Base-by-base conservation (phyloP, 2,329 filamentous ascomycete species). In the Trichoderma sp. region DNA sequence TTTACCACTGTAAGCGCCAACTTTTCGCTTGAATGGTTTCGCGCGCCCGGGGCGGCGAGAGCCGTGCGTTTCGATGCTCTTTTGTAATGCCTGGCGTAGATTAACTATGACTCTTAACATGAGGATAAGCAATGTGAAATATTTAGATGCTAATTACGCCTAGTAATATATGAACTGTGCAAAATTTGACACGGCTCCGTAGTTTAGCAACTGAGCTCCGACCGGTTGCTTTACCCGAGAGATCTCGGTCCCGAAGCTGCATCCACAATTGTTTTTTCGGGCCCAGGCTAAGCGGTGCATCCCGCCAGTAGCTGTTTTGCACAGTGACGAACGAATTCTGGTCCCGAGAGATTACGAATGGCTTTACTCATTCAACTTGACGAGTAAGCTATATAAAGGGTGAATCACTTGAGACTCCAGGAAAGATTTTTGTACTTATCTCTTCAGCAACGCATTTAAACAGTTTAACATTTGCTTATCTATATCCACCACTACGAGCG, bases 201-300 rank as follows among this genome's bases (percentile, higher is more conserved):
- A 30, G 34, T 30, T 0, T 36, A 36, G 15, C 30, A 39, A 21
- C 24, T 15, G 11, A 60, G 4, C 12, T 32, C 56, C 24, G 47
- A 24, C 21, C 47, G 53, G 65, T 43, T 43, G 53, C 8, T 12
- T 21, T 34, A 58, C 53, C 65, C 65, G 53, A 68, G 53, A 28
- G 65, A 12, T 60, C 53, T 68, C 65, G 65, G 65, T 68, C 65
- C 65, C 65, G 65, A 68, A 32, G 24, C 8, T 30, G 32, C 65
- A 30, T 30, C 34, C 14, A 14, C 26, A 47, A 18, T 34, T 43
- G 24, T 21, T 8, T 32, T 32, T 43, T 60, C 53, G 53, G 65
- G 15, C 24, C 53, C 65, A 36, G 34, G 53, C 53, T 68, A 60
- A 32, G 53, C 28, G 18, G 34, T 36, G 36, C 18, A 26, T 60